Conservation (phyloP, 352 stramenopile genomes). For the Phytophthora aleatoria region DNA sequence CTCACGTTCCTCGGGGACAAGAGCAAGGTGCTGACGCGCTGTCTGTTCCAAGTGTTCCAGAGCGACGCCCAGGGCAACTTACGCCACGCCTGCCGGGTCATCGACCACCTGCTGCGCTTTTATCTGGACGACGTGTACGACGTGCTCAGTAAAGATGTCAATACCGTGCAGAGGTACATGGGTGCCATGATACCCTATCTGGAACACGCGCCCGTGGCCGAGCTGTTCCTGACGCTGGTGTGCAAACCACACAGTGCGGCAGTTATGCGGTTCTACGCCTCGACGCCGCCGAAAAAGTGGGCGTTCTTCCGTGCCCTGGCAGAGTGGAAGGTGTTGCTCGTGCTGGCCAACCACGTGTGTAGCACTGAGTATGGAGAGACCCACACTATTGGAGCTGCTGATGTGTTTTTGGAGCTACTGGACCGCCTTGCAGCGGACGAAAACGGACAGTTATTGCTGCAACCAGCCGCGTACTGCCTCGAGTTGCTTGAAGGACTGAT, state of each 20-base stretch:
- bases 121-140: conserved; percentile 91
- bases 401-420: conserved; percentile 89
- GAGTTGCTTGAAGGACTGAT: conserved; percentile 88
- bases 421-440: conserved; percentile 88
- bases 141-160: conserved; percentile 63
- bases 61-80: conserved; percentile 72
- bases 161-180: conserved; percentile 80
- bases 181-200: conserved; percentile 84
- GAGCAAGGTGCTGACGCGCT: conserved; percentile 74
- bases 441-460: conserved; percentile 88
- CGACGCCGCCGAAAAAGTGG: conserved; percentile 84
- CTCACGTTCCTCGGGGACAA: conserved; percentile 85
- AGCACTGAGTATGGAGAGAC: conserved; percentile 59
- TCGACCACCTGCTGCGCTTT: conserved; percentile 86
- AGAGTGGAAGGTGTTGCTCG: conserved; percentile 89
- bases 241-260: conserved; percentile 84
- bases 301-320: conserved; percentile 84
- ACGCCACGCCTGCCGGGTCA: conserved; percentile 86
- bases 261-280: conserved; percentile 70
- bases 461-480: conserved; percentile 82
- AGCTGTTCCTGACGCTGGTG: conserved; percentile 88
- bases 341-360: conserved; percentile 84
- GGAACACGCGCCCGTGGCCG: conserved; percentile 81
- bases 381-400: conserved; percentile 81
- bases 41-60: conserved; percentile 85